Conservation (phyloP, 345 rosid genomes). For the Eucalyptus leucophloia region DNA sequence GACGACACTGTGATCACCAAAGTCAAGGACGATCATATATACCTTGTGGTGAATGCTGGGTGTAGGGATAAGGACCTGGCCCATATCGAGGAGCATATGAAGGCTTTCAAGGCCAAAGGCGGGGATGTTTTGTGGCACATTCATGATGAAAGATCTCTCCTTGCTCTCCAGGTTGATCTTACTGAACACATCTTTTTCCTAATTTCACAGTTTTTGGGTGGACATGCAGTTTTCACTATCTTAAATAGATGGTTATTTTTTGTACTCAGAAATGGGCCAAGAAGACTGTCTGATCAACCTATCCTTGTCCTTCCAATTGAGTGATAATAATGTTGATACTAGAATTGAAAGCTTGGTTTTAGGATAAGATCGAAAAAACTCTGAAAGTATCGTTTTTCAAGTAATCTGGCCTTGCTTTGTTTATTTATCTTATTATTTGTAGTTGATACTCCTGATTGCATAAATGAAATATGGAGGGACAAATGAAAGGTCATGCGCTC, state of each 20-base stretch:
- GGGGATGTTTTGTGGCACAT: conserved; percentile 96
- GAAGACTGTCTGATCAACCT: background rate
- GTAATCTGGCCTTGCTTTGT: background rate
- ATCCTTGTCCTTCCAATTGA: background rate
- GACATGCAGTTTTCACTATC: background rate
- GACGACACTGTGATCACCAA: conserved; percentile 96
- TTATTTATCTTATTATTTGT: background rate
- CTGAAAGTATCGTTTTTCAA: background rate
- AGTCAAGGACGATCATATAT: conserved; percentile 68
- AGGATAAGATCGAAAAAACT: background rate
- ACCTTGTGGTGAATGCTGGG: conserved; percentile 97
- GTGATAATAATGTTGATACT: background rate
- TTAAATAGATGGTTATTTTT: background rate
- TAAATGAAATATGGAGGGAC: background rate
- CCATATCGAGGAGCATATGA: conserved; percentile 94
- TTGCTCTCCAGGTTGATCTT: conserved; percentile 76
- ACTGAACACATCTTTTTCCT: background rate
- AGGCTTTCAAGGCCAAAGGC: conserved; percentile 82
- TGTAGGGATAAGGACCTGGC: conserved; percentile 99
- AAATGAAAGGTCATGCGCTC: background rate
- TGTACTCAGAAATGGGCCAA: background rate
- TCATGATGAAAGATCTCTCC: conserved; percentile 98
- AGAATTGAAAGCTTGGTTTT: background rate
- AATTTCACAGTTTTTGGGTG: background rate
- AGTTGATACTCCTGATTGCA: background rate